Percentiles rank a stretch among this genome's conserved stretches.
These are phyloP conservation scores for Trichoderma sp. DNA, from an alignment of 2,329 filamentous ascomycete species.

Conservation along the genomic window DNA sequence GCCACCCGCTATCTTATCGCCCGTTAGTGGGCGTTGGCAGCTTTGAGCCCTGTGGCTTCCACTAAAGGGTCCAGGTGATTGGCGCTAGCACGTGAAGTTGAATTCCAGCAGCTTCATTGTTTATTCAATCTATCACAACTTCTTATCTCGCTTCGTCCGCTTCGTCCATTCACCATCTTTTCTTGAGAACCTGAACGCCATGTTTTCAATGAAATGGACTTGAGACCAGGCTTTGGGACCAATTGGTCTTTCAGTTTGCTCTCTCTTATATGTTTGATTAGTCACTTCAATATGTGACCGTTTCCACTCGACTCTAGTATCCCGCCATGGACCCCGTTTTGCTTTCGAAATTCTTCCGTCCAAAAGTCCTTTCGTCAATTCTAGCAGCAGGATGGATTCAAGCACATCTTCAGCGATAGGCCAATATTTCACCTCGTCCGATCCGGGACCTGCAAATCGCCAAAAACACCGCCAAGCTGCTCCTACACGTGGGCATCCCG, in stretches of 20 bases:
- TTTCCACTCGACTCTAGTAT: background rate
- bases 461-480: constrained; percentile 1
- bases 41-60: background rate
- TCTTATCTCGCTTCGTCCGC: no score
- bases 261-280: background rate
- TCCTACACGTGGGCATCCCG: constrained; percentile 16
- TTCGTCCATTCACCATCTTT: background rate
- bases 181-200: background rate
- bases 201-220: background rate
- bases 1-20: constrained; percentile 26
- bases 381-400: background rate
- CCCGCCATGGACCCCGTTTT: background rate
- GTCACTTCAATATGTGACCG: background rate
- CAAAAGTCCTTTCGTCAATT: background rate
- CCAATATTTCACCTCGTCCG: background rate
- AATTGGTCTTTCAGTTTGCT: background rate
- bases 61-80: background rate
- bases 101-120: background rate
- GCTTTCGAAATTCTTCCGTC: background rate
- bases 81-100: constrained; percentile 21
- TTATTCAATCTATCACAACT: no score
- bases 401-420: background rate
- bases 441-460: constrained; percentile 12
- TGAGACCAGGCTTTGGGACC: background rate
- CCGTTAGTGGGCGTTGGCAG: background rate